A percentile compares a stretch with the other conserved stretches of the same genome.
Evolutionary conservation across 176 grass and related monocot species (phyloP).

Genomic region (Bothriochloa decipiens): DNA sequence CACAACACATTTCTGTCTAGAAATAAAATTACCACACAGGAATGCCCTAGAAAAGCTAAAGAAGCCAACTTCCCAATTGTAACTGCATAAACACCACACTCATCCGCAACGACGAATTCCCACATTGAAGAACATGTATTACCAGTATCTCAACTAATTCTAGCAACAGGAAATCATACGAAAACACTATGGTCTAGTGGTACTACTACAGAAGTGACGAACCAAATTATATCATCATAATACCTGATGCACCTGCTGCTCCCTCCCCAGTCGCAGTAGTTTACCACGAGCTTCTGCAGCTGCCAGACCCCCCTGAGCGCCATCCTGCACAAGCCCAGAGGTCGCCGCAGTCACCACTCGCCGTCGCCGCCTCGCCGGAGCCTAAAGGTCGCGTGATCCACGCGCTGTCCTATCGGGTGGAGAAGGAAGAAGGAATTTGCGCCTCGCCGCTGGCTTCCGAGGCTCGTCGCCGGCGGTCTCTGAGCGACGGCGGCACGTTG

Average conservation of each 20-base stretch:
- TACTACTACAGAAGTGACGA: neutral
- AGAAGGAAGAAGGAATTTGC: neutral
- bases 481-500: neutral
- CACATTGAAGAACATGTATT: slow-evolving; percentile 1
- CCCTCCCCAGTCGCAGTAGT: slow-evolving; percentile 85
- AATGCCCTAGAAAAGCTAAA: neutral
- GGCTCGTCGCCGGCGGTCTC: no score
- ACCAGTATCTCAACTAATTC: slow-evolving; percentile 13
- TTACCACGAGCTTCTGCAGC: slow-evolving; percentile 82
- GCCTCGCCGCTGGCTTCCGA: neutral
- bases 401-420: no score
- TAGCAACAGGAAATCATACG: neutral
- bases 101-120: neutral
- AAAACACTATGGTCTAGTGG: neutral
- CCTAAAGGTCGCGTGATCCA: no score
- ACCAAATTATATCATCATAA: slow-evolving; percentile 9
- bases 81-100: neutral
- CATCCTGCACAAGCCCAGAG: slow-evolving; percentile 41
- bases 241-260: slow-evolving; percentile 91
- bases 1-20: neutral
- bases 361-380: no score
- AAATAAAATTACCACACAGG: neutral
- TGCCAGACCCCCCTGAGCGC: slow-evolving; percentile 86
- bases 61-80: neutral
- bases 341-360: no score